Conservation (phyloP, 257 asterid species). For the Solanum verrucosum region DNA sequence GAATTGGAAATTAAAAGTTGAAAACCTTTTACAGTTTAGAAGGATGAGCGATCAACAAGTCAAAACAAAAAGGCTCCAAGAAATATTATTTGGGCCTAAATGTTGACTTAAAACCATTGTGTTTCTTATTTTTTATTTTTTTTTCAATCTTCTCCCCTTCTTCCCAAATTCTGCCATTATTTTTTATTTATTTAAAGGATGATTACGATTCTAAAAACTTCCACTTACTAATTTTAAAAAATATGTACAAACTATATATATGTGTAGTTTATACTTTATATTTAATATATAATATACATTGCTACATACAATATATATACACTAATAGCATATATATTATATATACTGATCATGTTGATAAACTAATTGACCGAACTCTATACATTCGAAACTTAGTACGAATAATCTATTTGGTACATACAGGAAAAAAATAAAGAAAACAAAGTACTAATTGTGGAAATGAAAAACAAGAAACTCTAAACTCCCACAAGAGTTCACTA, state of each 20-base stretch:
- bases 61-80: background rate
- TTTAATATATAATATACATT: background rate
- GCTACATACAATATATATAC: background rate
- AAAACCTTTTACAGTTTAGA: background rate
- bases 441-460: background rate
- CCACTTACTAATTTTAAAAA: too few species aligned
- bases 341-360: background rate
- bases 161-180: too few species aligned
- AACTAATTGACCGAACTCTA: background rate
- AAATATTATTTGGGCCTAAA: too few species aligned
- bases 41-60: background rate
- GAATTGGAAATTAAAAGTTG: background rate
- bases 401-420: background rate
- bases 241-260: too few species aligned
- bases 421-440: background rate
- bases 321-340: background rate
- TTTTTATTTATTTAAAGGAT: too few species aligned
- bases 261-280: too few species aligned
- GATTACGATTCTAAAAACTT: too few species aligned
- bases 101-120: too few species aligned
- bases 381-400: background rate
- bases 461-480: background rate
- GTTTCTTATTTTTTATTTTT: too few species aligned
- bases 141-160: too few species aligned
- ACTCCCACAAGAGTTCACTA: background rate